phyloP scores from a whole-genome alignment of 108 stramenopile genomes.

The Nannochloropsis salina region DNA sequence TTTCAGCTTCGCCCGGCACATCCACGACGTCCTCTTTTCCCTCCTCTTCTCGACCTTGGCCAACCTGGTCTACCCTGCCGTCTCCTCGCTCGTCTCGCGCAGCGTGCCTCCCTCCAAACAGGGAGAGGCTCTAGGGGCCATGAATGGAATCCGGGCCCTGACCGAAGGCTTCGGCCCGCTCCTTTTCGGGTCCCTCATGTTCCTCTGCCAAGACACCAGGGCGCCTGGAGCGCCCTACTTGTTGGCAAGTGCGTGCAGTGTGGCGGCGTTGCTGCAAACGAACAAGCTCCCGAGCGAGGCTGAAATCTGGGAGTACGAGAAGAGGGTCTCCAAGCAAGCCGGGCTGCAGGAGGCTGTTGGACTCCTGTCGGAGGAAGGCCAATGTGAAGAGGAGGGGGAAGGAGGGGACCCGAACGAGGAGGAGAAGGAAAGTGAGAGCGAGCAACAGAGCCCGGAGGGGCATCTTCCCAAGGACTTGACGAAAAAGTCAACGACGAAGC shows the following conservation, averaged over 20 bases:
- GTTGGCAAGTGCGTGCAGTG: not conserved
- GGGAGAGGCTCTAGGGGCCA: slow-evolving; percentile 80
- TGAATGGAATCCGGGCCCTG: slow-evolving; percentile 85
- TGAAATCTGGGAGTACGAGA: slow-evolving; percentile 12
- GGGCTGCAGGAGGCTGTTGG: not conserved
- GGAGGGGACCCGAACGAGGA: not conserved
- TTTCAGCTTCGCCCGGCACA: slow-evolving; percentile 63
- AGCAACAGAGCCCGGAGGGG: slow-evolving; percentile 5
- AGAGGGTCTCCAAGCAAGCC: not conserved
- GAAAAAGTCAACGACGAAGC: too few species aligned
- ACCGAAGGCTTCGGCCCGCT: slow-evolving; percentile 66
- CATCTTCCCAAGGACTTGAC: not conserved
- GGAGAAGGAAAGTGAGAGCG: not conserved
- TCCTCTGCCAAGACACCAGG: slow-evolving; percentile 28
- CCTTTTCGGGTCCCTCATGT: slow-evolving; percentile 33
- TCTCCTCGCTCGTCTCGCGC: slow-evolving; percentile 71
- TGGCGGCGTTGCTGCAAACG: not conserved
- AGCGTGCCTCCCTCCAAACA: slow-evolving; percentile 65
- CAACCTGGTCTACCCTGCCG: slow-evolving; percentile 80
- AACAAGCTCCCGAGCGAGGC: not conserved
- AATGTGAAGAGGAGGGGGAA: not conserved
- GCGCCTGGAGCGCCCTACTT: slow-evolving; percentile 32
- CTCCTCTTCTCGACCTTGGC: slow-evolving; percentile 61
- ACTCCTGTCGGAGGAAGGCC: not conserved
- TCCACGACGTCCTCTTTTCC: slow-evolving; percentile 59